phyloP scores from a whole-genome alignment of 2,329 filamentous ascomycete species.

The Alternaria postmessia region DNA sequence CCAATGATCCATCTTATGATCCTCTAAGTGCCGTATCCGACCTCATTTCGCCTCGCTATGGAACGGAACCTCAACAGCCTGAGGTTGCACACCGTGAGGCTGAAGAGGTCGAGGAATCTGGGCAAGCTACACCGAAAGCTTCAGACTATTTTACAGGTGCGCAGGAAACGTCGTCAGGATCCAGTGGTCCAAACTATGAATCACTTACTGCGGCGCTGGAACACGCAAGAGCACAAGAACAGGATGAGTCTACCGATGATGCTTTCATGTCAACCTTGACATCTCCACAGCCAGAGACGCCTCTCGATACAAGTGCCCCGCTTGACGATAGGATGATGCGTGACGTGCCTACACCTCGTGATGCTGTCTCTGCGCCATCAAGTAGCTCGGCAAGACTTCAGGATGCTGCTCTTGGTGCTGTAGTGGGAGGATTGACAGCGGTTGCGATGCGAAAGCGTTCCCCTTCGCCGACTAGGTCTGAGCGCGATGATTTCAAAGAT shows the following conservation, averaged over 20 bases:
- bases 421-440: constrained; percentile 37
- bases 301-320: constrained; percentile 33
- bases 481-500: constrained; percentile 25
- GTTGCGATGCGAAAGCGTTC: constrained; percentile 26
- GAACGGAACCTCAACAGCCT: constrained; percentile 28
- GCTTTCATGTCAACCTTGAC: constrained; percentile 10
- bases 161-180: constrained; percentile 4
- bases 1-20: constrained; percentile 36
- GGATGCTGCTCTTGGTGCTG: constrained; percentile 38
- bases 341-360: constrained; percentile 16
- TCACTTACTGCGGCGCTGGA: constrained; percentile 38
- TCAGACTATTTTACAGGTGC: constrained; percentile 54
- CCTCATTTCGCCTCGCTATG: constrained; percentile 27
- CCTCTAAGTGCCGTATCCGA: constrained; percentile 26
- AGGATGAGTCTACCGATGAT: constrained; percentile 22
- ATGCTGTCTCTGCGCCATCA: constrained; percentile 26
- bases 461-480: constrained; percentile 22
- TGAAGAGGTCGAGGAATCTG: constrained; percentile 65
- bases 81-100: constrained; percentile 40
- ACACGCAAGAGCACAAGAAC: constrained; percentile 20
- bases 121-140: constrained; percentile 74
- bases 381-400: constrained; percentile 37
- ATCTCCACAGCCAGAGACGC: constrained; percentile 22
- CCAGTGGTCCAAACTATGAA: constrained; percentile 28
- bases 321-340: constrained; percentile 39